These are phyloP conservation scores for Geotrichum bryndzae DNA, from an alignment of 1,139 yeast genomes.

Conservation along the genomic window DNA sequence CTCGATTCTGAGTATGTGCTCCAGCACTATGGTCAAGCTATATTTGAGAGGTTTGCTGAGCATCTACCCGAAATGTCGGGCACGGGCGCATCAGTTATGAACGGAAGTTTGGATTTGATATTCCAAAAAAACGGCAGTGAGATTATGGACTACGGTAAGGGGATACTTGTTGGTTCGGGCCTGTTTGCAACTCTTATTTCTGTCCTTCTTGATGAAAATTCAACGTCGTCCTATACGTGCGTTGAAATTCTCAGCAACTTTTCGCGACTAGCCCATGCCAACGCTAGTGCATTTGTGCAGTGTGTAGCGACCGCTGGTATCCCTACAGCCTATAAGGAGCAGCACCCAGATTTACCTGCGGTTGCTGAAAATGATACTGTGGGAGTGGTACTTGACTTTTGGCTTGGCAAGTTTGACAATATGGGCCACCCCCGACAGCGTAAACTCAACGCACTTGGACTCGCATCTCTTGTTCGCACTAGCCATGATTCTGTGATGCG, in stretches of 20 bases:
- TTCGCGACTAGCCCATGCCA: constrained; percentile 49
- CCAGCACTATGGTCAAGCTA: constrained; percentile 32
- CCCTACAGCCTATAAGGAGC: neutral
- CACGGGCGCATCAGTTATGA: constrained; percentile 38
- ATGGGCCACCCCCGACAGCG: constrained; percentile 64
- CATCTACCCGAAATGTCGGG: constrained; percentile 63
- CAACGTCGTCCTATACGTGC: constrained; percentile 44
- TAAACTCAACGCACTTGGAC: constrained; percentile 58
- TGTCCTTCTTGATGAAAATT: constrained; percentile 45
- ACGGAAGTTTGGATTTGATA: constrained; percentile 22
- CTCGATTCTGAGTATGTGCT: constrained; percentile 40
- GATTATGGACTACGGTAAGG: neutral
- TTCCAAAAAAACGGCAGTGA: constrained; percentile 27
- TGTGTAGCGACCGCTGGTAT: constrained; percentile 20
- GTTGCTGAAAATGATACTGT: constrained; percentile 12
- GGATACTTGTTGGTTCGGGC: constrained; percentile 22
- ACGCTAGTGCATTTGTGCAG: constrained; percentile 44
- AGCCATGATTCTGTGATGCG: constrained; percentile 31
- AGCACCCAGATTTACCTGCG: neutral
- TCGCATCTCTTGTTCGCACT: constrained; percentile 42
- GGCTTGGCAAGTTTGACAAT: constrained; percentile 40
- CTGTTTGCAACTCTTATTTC: constrained; percentile 35
- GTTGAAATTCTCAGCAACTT: constrained; percentile 48
- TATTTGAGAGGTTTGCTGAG: constrained; percentile 49
- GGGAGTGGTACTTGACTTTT: constrained; percentile 25